Base-by-base conservation (phyloP, 371 early-diverging fungal species). In the Haplosporangium sp. region DNA sequence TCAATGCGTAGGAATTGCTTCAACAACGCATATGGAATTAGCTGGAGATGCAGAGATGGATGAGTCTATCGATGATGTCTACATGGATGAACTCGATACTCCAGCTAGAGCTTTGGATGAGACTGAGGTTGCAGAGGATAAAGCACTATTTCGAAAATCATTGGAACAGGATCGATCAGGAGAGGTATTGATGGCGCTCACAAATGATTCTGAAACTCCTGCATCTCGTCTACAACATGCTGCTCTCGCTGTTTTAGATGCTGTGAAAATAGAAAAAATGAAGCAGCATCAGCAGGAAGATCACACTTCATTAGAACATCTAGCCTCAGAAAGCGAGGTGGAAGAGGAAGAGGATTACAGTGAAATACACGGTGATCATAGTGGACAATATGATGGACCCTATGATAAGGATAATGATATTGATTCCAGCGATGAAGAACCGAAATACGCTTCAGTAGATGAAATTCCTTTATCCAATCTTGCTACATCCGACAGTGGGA, bases 1-100 rank as follows among this genome's bases (percentile, higher is more conserved):
- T 61, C 79, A 79, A 47, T 74, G 79, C 20, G 65, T 74, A 7
- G 77, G 77, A 15, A 57, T 69, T 8, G 71, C 79, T 0, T 69
- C 67, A 0, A 58, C 61, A 61, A 71, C 66, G 0, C 74, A 68
- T 47, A 79, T 79, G 79, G 74, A 79, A 35, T 48, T 79, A 13
- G 79, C 71, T 0, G 74, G 67, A 3, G 71, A 70, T 50, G 38
- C 71, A n/a, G 57, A 60, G 38, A 67, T 45, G 44, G 50, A 65
- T 45, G 61, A 70, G 17, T 52, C 79, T 2, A 63, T 63, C 11
- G 79, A 70, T 13, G 57, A 74, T 38, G 58, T 63, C 11, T 65
- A 71, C 15, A 40, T 69, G 55, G 66, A 66, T 9, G 79, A 70
- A n/a, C 55, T 70, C 15, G 27, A 64, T 15, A 27, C 68, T 4